phyloP scores from a whole-genome alignment of 345 rosid genomes.

The Eucalyptus grandis region DNA sequence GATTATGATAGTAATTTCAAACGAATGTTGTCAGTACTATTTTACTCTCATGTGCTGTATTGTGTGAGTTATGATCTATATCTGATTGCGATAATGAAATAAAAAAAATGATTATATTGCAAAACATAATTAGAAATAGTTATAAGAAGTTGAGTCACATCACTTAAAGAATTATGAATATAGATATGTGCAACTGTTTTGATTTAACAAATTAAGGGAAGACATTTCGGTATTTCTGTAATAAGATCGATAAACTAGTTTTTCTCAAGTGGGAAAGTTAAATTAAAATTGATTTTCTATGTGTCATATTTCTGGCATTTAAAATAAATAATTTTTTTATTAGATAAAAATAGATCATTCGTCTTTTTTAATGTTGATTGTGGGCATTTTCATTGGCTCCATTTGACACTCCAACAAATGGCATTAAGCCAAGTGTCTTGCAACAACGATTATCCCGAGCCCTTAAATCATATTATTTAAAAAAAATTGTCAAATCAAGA shows the following conservation, averaged over 20 bases:
- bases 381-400: background rate
- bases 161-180: background rate
- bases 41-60: background rate
- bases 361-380: background rate
- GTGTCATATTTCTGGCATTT: background rate
- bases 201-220: background rate
- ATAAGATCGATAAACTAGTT: no score
- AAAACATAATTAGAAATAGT: background rate
- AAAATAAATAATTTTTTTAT: no score
- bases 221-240: no score
- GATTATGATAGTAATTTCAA: background rate
- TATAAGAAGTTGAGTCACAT: background rate
- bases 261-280: background rate
- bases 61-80: background rate
- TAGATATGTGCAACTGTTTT: background rate
- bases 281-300: background rate
- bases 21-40: background rate
- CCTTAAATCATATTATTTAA: accelerated
- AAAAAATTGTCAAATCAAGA: no score
- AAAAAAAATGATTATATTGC: background rate
- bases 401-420: background rate
- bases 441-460: background rate
- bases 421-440: background rate
- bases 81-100: background rate
- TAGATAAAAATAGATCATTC: background rate